A percentile compares a stretch with the other conserved stretches of the same genome.
Evolutionary conservation across 2,329 filamentous ascomycete genomes (phyloP).

Genomic region (Berkeleyomyces rouxiae): DNA sequence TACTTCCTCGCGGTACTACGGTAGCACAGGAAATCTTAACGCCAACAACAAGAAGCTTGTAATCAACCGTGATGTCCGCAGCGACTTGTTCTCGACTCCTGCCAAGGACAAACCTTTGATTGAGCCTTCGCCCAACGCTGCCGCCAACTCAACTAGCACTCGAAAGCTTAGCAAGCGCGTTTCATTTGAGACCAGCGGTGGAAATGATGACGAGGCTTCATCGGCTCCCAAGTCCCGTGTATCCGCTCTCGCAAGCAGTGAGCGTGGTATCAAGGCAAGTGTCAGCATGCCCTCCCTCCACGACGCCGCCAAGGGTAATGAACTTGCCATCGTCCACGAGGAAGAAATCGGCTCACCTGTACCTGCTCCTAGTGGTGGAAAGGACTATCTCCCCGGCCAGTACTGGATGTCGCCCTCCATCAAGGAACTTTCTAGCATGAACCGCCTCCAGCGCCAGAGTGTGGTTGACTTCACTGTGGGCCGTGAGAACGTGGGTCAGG

Average conservation of each 20-base stretch:
- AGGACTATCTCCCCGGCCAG: constrained; percentile 43
- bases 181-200: constrained; percentile 62
- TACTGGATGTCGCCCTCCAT: constrained; percentile 77
- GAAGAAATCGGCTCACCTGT: constrained; percentile 32
- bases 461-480: constrained; percentile 67
- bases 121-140: constrained; percentile 18
- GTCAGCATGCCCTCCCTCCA: constrained; percentile 32
- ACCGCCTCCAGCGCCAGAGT: constrained; percentile 57
- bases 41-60: constrained; percentile 74
- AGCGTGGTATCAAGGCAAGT: constrained; percentile 9
- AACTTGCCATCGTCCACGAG: constrained; percentile 65
- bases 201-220: constrained; percentile 22
- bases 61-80: constrained; percentile 76
- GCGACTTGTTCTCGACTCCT: constrained; percentile 48
- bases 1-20: constrained; percentile 44
- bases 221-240: constrained; percentile 4
- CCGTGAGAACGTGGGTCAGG: constrained; percentile 61
- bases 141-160: constrained; percentile 18
- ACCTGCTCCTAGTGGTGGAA: constrained; percentile 17
- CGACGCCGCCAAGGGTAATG: constrained; percentile 56
- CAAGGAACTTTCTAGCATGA: constrained; percentile 63
- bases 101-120: constrained; percentile 32
- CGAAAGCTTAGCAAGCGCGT: constrained; percentile 66
- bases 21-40: constrained; percentile 38
- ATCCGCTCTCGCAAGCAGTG: constrained; percentile 18